Base-by-base conservation (phyloP, 208 protist genomes). In the Leishmania lainsoni region DNA sequence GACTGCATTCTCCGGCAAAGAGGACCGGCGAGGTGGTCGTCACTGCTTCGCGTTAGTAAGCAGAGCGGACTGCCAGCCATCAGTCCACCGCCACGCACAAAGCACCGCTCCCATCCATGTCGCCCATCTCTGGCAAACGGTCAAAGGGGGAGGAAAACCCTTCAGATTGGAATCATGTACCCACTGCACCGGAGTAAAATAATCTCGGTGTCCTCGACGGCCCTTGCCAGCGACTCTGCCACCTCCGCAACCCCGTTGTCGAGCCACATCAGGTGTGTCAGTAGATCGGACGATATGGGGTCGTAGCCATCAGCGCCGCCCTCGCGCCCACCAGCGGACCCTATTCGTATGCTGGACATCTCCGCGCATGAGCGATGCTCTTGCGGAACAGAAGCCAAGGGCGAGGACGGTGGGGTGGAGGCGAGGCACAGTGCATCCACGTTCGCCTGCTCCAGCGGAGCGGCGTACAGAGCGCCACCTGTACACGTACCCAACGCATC, bases 171-270 rank as follows among this genome's bases (percentile, higher is more conserved):
- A 61, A 91, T 76, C 48, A 78, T 69, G 70, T 85, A 91, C 5
- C 59, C 68, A 14, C 71, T 78, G 29, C 76, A 87, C 2, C 87
- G 81, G 35, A 91, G 74, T 1, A 91, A 45, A 42, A 85, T 63
- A 56, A 91, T 83, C 75, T 91, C 87, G 58, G 68, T 39, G 20
- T 84, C 78, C 51, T 86, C 76, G 12, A 89, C 66, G 51, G 77
- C 72, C 16, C 65, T 29, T 26, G 66, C 75, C 32, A 80, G 58
- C 32, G 59, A 29, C 51, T 54, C 58, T 26, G 61, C 69, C 9
- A 8, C 81, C 9, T 85, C 77, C 6, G 45, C 51, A 56, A 61
- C 35, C 17, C 48, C n/a, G 39, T 51, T 39, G 42, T 66, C 80
- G n/a, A 73, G 35, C 39, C 73, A 77, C 35, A 16, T 45, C 20